Evolutionary conservation across 73 alveolate genomes (phyloP), one percentile per base, ranked within the genome.

Genomic region (Tetrahymena borealis): DNA sequence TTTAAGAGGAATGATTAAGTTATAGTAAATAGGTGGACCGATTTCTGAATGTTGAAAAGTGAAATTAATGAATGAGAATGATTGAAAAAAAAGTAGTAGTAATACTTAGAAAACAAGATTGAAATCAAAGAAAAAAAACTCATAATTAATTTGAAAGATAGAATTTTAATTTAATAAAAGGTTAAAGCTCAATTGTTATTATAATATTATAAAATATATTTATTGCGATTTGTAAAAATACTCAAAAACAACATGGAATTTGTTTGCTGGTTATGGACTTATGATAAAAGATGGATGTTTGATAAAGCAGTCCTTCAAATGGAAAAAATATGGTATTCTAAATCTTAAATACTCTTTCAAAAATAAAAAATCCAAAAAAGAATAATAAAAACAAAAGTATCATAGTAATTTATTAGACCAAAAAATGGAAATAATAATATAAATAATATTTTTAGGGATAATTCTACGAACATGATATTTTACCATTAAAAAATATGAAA

Each of bases 281-380:
- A 60, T 60, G 85, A 60, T 60, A 60, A 60, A 60, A 60, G 85
- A 60, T 60, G 85, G 85, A 60, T 60, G 85, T 60, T 60, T n/a
- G 85, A 60, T 60, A 60, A 60, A 18, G 85, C 85, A 24, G 85
- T 60, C 9, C 37, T 24, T 60, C 28, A 60, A 60, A 60, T 60
- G 85, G 85, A 60, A 60, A 60, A 60, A n/a, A 60, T 60, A 60
- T 60, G 85, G 85, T 60, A 60, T 9, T n/a, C 28, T 10, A 13
- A 24, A 24, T n/a, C 31, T 60, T 60, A 1, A 40, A 20, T 15
- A 24, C 1, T 15, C n/a, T 60, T 60, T 60, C 28, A 11, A 24
- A 60, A 60, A 60, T 60, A 9, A 0, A 18, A 7, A 3, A 2
- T 24, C n/a, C 9, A 4, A 20, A 24, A 3, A 60, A 60, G 28